A percentile compares a stretch with the other conserved stretches of the same genome.
Evolutionary conservation across 345 rosid species (phyloP).

Genomic region (Ailanthus altissimus): DNA sequence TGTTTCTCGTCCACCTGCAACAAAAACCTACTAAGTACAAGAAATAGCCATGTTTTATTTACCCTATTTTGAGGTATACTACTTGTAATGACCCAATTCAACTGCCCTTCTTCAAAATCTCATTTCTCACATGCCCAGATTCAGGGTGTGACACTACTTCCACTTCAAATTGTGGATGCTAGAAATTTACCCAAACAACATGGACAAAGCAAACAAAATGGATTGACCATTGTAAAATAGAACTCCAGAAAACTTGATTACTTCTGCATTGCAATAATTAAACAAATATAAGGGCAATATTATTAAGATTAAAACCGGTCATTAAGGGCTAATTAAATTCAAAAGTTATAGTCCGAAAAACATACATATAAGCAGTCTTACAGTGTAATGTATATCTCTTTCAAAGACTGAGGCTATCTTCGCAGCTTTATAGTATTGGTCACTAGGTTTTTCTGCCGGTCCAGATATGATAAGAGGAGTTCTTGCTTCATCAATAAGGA

Average conservation of each 20-base stretch:
- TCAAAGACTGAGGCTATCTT: slow-evolving; percentile 86
- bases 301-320: not conserved
- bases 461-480: slow-evolving; percentile 97
- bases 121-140: too few relatives aligned
- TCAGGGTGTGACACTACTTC: too few relatives aligned
- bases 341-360: not conserved
- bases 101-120: too few relatives aligned
- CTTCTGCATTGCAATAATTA: not conserved
- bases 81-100: too few relatives aligned
- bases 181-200: not conserved
- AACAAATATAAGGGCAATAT: not conserved
- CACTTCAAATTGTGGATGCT: not conserved
- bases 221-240: not conserved
- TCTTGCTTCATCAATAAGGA: slow-evolving; percentile 98
- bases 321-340: not conserved
- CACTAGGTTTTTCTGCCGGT: slow-evolving; percentile 96
- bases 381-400: slow-evolving; percentile 92
- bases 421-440: slow-evolving; percentile 88
- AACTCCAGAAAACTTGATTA: not conserved
- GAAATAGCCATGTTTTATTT: not conserved
- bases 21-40: slow-evolving; percentile 25
- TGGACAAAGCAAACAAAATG: slow-evolving; percentile 6
- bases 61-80: slow-evolving; percentile 7
- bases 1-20: slow-evolving; percentile 95
- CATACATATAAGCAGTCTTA: slow-evolving; percentile 32